phyloP scores from a whole-genome alignment of 2,329 filamentous ascomycete genomes.

The Trichoderma harzianum region DNA sequence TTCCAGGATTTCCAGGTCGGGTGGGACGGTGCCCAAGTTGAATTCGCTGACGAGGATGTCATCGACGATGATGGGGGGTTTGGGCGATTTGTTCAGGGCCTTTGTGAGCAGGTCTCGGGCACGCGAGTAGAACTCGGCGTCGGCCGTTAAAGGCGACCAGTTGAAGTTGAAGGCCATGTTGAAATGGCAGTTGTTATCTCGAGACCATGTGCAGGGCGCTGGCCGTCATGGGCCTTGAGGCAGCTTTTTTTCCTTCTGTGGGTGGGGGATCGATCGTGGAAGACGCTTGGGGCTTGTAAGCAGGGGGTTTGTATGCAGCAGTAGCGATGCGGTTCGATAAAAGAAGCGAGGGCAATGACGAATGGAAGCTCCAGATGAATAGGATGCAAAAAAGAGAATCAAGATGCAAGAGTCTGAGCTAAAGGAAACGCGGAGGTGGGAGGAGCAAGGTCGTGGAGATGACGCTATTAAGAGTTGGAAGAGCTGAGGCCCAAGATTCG shows the following conservation, averaged over 20 bases:
- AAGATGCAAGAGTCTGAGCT: background rate
- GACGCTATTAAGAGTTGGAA: conserved; percentile 15
- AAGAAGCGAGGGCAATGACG: background rate
- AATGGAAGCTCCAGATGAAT: background rate
- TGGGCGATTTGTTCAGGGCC: conserved; percentile 95
- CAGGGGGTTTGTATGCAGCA: background rate
- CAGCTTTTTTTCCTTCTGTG: background rate
- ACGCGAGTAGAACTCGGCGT: conserved; percentile 84
- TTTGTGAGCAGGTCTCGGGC: conserved; percentile 92
- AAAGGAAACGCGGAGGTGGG: conserved; percentile 6
- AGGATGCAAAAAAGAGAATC: background rate
- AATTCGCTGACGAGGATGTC: conserved; percentile 98
- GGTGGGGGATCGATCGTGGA: conserved; percentile 11
- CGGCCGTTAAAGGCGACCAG: conserved; percentile 98
- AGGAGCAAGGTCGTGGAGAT: conserved; percentile 11
- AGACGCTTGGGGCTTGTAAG: conserved; percentile 3
- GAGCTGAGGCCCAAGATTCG: conserved; percentile 6
- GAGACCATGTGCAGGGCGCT: conserved; percentile 31
- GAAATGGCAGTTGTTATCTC: conserved; percentile 42
- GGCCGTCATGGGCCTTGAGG: conserved; percentile 21
- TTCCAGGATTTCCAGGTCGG: conserved; percentile 93
- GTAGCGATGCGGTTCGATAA: background rate
- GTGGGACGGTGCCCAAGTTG: conserved; percentile 91
- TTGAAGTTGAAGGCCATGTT: conserved; percentile 99
- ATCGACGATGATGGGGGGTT: conserved; percentile 98